Base-by-base conservation (phyloP, 2,329 filamentous ascomycete genomes). In the Fusarium cicatricum region DNA sequence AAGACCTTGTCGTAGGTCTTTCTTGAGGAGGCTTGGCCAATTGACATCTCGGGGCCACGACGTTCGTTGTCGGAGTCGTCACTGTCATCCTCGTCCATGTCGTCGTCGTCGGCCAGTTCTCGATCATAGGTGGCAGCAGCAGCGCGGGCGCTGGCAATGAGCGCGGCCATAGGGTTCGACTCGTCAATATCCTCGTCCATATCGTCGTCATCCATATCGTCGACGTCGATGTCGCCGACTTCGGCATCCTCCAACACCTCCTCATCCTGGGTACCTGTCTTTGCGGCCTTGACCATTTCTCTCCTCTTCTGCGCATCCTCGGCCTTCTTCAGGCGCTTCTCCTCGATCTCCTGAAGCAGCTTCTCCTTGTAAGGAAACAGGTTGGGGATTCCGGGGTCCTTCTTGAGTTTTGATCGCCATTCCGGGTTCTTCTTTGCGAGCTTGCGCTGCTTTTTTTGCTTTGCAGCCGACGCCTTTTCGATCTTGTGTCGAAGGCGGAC, bases 311-410 rank as follows among this genome's bases (percentile, higher is more conserved):
- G 81, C 53, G 84, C 83, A 71, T 97, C 91, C 71, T 97, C 92
- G 62, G 87, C 86, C 80, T 94, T 97, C 74, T 85, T 80, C 65
- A 89, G 80, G 72, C 90, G 90, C 69, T 86, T 89, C 78, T 97
- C 91, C 78, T 99, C 95, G 68, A 99, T 96, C 77, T 99, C 92
- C 54, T 93, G 87, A 29, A 99, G 84, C 23, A 99, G 85, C 81
- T 90, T 93, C 75, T 97, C 93, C 80, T 99, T 99, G 83, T 95
- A 97, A 1, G 95, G 95, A 79, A 97, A 99, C 31, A 97, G 79
- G 72, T 98, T 99, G 34, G 95, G 95, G 60, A 99, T 97, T 42
- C 95, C 95, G 19, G 94, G 95, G 70, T 99, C 95, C 80, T 98
- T 99, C 85, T 97, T 98, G 66, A 97, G 75, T 75, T 92, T 91